Evolutionary conservation across 1,284 basidiomycete species (phyloP), one percentile per base, ranked within the genome.

Genomic region (Gymnopus androsaceus): DNA sequence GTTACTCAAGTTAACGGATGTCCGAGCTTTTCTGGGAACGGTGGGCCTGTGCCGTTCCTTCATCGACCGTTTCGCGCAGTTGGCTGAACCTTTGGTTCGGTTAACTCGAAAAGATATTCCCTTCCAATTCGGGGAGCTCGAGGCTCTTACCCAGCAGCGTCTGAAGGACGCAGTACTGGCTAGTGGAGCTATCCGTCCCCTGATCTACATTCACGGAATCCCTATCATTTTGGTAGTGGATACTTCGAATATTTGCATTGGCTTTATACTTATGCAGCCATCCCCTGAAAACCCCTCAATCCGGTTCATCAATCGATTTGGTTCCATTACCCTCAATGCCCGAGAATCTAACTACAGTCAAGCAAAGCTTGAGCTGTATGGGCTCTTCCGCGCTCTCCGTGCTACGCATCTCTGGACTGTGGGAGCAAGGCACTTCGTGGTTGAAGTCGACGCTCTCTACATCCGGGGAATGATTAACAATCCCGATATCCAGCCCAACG

Each of bases 211-310:
- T 0, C 68, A 63, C 1, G 50, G 46, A 0, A 2, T 51, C 0
- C 57, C 63, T 6, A 70, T 78, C 0, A 66, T 74, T 2, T 54
- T 79, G 0, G 64, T 69, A 0, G 72, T 79, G 0, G 71, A 79
- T 49, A 71, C 69, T 0, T 73, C 68, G 0, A 51, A 56, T 7
- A 71, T 72, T 12, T 71, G 68, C 0, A 64, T 71, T 0, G 70
- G 75, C 0, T 75, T 59, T 31, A 64, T 71, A 3, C 50, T 78
- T 0, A 66, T 56, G 0, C 74, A 77, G 51, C 1, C 5, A 5
- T 7, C 5, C n/a, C 7, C 55, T 2, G 67, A 67, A 36, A 50
- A 60, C 19, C 21, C 31, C 6, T 14, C 57, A 31, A 36, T 60
- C 56, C 28, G 58, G 61, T 8, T 19, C 30, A 3, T 64, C 38